Conservation (phyloP, 1,284 basidiomycete genomes). For the Papiliotrema laurentii region DNA sequence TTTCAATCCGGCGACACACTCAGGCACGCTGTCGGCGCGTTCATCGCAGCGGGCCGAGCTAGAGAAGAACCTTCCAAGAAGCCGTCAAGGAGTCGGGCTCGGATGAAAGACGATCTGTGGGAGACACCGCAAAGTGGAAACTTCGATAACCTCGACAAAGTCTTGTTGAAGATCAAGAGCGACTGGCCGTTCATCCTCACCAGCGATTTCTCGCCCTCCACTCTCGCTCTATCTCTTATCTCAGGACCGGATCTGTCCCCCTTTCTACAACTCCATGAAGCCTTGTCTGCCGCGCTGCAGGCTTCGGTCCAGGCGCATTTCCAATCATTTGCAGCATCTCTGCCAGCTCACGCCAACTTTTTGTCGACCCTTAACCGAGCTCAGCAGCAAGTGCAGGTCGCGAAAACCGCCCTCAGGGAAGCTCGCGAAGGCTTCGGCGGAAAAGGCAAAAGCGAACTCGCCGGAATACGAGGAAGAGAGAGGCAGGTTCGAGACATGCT, state of each 20-base stretch:
- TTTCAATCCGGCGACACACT: slow-evolving; percentile 19
- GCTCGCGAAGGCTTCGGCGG: slow-evolving; percentile 43
- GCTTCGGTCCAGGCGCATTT: slow-evolving; percentile 66
- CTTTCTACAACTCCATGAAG: slow-evolving; percentile 38
- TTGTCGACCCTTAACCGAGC: slow-evolving; percentile 64
- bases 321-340: slow-evolving; percentile 81
- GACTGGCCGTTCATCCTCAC: slow-evolving; percentile 87
- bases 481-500: slow-evolving; percentile 87
- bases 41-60: slow-evolving; percentile 29
- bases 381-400: slow-evolving; percentile 66
- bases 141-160: slow-evolving; percentile 51
- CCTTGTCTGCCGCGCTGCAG: slow-evolving; percentile 40
- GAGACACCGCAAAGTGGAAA: slow-evolving; percentile 31
- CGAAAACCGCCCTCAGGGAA: slow-evolving; percentile 69
- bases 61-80: slow-evolving; percentile 10
- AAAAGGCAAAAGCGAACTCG: slow-evolving; percentile 62
- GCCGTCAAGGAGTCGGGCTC: slow-evolving; percentile 19
- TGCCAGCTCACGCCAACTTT: slow-evolving; percentile 79
- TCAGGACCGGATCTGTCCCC: slow-evolving; percentile 49
- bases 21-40: slow-evolving; percentile 40
- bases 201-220: slow-evolving; percentile 85
- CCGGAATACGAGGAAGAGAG: slow-evolving; percentile 76
- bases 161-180: slow-evolving; percentile 76
- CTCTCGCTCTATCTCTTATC: slow-evolving; percentile 79
- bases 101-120: slow-evolving; percentile 21